Evolutionary conservation across 2,329 filamentous ascomycete species (phyloP), one percentile per base, ranked within the genome.

Genomic region (Exophiala calicioides): DNA sequence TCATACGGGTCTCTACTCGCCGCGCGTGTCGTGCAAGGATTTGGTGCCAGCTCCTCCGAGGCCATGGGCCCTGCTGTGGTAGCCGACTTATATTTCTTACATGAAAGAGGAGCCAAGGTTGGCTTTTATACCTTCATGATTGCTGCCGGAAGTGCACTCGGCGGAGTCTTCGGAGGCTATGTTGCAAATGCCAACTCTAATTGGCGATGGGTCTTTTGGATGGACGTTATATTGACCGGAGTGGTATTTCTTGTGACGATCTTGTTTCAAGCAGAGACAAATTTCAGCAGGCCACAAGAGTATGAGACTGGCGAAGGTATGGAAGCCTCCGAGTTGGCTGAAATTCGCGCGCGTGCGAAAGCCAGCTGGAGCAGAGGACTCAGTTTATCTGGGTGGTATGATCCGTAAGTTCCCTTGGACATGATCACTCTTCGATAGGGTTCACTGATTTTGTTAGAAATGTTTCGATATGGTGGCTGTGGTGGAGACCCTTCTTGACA

Each of bases 401-500:
- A 45, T 45, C 6, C 33, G 42, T 45, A 45, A n/a, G 42, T n/a
- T n/a, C n/a, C n/a, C n/a, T n/a, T n/a, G n/a, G n/a, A n/a, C n/a
- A n/a, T n/a, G n/a, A n/a, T n/a, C n/a, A n/a, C n/a, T n/a, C n/a
- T n/a, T n/a, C n/a, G n/a, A n/a, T n/a, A n/a, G n/a, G n/a, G n/a
- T n/a, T n/a, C n/a, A n/a, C n/a, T n/a, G n/a, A n/a, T 30, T n/a
- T 5, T 29, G 2, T 23, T 27, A 42, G 37, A 5, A 27, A 42
- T 18, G 35, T 37, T 16, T 48, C 44, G 5, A 18, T 48, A 2
- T 48, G 44, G 44, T 15, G 6, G 5, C 24, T 48, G 27, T 48
- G 8, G 8, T 10, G 18, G 8, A 21, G 38, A 26, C 38, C 39
- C 5, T 7, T 44, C n/a, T 23, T 49, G 6, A 7, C 29, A 7